Evolutionary conservation across 2,329 filamentous ascomycete species (phyloP), one percentile per base, ranked within the genome.

Genomic region (Elsinoe batatas): DNA sequence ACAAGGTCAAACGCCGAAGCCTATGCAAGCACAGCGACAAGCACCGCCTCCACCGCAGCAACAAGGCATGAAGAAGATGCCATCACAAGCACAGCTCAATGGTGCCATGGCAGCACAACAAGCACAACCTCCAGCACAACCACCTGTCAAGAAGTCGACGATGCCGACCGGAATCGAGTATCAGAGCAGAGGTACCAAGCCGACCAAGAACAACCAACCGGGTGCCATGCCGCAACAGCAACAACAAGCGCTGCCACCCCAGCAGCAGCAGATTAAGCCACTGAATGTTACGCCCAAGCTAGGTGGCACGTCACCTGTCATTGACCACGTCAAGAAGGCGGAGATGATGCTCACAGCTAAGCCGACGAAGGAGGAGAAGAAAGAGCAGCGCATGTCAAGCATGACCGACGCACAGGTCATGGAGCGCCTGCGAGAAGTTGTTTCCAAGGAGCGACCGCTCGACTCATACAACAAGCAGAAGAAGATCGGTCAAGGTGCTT

Each of bases 381-480:
- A 95, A 73, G 93, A 96, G 72, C 89, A 93, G 49, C 89, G 93
- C 67, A 96, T 98, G 90, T 97, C 91, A 36, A 94, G 88, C 64
- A 97, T 98, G 93, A 88, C 88, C 8, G 93, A 98, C 73, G 86
- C 80, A 61, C 91, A 98, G 70, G 93, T 98, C 57, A 98, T 98
- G 93, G 85, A 88, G 61, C 93, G 90, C 68, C 79, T 98, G 54
- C 87, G 91, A 68, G 88, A 95, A 62, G 91, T 93, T 6, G 93
- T 98, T 1, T 96, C 91, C 60, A 94, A 95, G 70, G 90, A 95
- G 58, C 91, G 95, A 67, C 93, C 93, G 54, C 87, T 94, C 64
- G 77, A 95, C 62, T 95, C 91, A 20, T 98, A 98, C 76, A 91
- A 91, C 66, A 98, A 98, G 76, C 93, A 97, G 74, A 96, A 96